A percentile compares a stretch with the other conserved stretches of the same genome.
These are phyloP conservation scores for Gonium pectorale DNA, from an alignment of 139 green algal species.

Conservation along the genomic window DNA sequence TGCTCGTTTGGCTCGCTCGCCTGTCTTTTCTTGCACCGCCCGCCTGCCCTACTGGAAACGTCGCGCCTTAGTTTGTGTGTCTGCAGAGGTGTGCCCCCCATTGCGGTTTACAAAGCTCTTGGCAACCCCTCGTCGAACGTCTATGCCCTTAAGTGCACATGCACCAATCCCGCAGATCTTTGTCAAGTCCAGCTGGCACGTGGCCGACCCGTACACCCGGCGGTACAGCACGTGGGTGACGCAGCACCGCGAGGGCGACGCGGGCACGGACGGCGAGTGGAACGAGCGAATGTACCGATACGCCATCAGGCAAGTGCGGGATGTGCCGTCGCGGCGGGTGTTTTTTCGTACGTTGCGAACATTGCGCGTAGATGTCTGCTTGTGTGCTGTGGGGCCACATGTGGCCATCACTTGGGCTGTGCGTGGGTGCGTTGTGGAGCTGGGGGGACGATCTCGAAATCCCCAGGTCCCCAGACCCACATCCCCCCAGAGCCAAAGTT, in stretches of 20 bases:
- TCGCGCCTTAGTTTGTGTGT: too few relatives aligned
- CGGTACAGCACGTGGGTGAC: slow-evolving; percentile 69
- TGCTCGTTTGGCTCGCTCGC: too few relatives aligned
- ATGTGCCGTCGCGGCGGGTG: neutral
- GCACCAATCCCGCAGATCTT: too few relatives aligned
- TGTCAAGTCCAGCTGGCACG: slow-evolving; percentile 84
- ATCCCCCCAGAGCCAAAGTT: neutral
- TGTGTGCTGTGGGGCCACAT: neutral
- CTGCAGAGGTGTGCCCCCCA: too few relatives aligned
- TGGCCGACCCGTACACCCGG: slow-evolving; percentile 76
- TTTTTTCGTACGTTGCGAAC: neutral
- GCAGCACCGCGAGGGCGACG: slow-evolving; percentile 54
- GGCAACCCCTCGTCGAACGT: too few relatives aligned
- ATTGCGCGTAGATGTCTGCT: neutral
- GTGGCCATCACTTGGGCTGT: neutral
- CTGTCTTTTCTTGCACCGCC: too few relatives aligned
- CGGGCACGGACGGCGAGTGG: slow-evolving; percentile 71
- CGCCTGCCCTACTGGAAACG: too few relatives aligned
- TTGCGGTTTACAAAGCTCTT: too few relatives aligned
- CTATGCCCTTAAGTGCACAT: too few relatives aligned
- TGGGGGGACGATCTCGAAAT: too few relatives aligned
- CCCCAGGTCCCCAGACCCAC: neutral
- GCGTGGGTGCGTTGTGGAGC: neutral
- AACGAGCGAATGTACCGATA: slow-evolving; percentile 77
- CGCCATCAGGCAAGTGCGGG: slow-evolving; percentile 44